Base-by-base conservation (phyloP, 2,329 filamentous ascomycete genomes). In the Neonectria magnoliae region DNA sequence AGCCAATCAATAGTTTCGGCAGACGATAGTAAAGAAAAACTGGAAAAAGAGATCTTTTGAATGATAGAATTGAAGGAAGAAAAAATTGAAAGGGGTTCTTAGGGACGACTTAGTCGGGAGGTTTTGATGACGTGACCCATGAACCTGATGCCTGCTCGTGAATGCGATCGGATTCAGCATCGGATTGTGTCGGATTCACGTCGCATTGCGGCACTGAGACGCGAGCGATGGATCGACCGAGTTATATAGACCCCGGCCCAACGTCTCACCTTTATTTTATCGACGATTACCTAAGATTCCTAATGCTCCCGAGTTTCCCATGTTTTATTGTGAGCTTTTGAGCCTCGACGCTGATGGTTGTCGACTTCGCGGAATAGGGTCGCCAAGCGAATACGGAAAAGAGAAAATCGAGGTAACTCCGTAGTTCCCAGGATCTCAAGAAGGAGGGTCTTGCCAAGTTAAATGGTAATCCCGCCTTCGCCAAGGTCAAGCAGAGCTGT, bases 131-230 rank as follows among this genome's bases (percentile, higher is more conserved):
- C 48, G 16, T 5, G 27, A 51, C 48, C 48, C 29, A 20, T n/a
- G 9, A 50, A 3, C 22, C 1, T 47, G 14, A 5, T 8, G 14
- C 14, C 25, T 48, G 11, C 3, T 13, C 13, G 48, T 31, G 41
- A 68, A 69, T 68, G 67, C 67, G 67, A 69, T 69, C 67, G 67
- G 56, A 69, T 69, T 65, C 62, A 69, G 16, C 25, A 31, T 18
- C 47, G 5, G 18, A 45, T 45, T 13, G 27, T 22, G 14, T 48
- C 25, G 22, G 22, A 50, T 20, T 18, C 48, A 33, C 33, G 48
- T 33, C n/a, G 18, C n/a, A 33, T 14, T 51, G 29, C 9, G n/a
- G 47, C 16, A 27, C 27, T 31, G 22, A 25, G 16, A 25, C 16
- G 14, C n/a, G 9, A 51, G 47, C 47, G 9, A 33, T 20, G 44